phyloP scores from a whole-genome alignment of 2,329 filamentous ascomycete species.

The Xylariaceae sp. region DNA sequence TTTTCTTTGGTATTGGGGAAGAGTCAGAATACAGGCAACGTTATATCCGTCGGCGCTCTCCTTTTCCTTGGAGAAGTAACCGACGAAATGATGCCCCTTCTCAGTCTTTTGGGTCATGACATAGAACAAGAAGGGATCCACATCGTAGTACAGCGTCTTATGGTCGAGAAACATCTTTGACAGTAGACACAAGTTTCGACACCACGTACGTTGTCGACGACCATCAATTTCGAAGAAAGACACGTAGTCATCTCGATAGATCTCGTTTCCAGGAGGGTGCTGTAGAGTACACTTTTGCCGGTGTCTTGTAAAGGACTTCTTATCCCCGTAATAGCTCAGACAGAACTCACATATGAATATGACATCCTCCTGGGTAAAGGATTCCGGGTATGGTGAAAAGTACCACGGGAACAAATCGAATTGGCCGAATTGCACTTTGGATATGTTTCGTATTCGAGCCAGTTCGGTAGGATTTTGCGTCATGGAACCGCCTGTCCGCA shows the following conservation, averaged over 20 bases:
- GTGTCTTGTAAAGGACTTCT: slow-evolving; percentile 83
- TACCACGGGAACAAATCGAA: slow-evolving; percentile 97
- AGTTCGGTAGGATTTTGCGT: slow-evolving; percentile 98
- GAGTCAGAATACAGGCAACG: slow-evolving; percentile 93
- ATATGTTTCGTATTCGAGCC: slow-evolving; percentile 92
- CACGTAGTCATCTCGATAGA: slow-evolving; percentile 92
- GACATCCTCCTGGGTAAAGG: slow-evolving; percentile 85
- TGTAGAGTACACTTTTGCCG: slow-evolving; percentile 87
- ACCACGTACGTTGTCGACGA: slow-evolving; percentile 91
- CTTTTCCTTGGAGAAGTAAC: slow-evolving; percentile 99
- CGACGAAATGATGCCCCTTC: slow-evolving; percentile 91
- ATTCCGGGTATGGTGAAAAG: slow-evolving; percentile 93
- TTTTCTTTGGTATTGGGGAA: slow-evolving; percentile 95
- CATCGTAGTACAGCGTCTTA: slow-evolving; percentile 98
- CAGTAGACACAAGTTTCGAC: slow-evolving; percentile 90
- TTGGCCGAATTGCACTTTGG: slow-evolving; percentile 90
- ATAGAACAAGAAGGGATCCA: slow-evolving; percentile 99
- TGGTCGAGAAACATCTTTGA: slow-evolving; percentile 96
- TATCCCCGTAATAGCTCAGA: slow-evolving; percentile 84
- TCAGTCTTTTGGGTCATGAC: slow-evolving; percentile 93
- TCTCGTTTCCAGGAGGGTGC: slow-evolving; percentile 96
- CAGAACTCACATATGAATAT: slow-evolving; percentile 99
- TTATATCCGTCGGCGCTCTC: slow-evolving; percentile 97
- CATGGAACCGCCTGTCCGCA: slow-evolving; percentile 95
- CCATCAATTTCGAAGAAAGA: slow-evolving; percentile 99